Base-by-base conservation (phyloP, 2,329 filamentous ascomycete genomes). In the Didymella arachidicola region DNA sequence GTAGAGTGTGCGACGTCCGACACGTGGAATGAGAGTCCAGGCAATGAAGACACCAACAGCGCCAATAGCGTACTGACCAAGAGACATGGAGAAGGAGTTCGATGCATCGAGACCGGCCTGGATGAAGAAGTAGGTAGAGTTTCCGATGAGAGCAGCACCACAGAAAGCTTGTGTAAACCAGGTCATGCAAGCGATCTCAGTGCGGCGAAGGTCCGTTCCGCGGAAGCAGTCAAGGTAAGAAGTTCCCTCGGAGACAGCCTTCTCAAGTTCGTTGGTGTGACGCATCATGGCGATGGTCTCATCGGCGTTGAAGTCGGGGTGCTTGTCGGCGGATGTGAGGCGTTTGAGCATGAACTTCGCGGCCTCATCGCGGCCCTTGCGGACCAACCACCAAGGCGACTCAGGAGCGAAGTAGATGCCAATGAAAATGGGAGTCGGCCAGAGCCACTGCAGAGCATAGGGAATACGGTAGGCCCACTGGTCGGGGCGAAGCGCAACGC, bases 251-350 rank as follows among this genome's bases (percentile, higher is more conserved):
- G 69, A 70, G 8, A 91, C 88, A 75, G 86, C 81, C 71, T 91
- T 84, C 74, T 96, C 93, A 14, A 96, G 80, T 1, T 89, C 89
- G 6, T 90, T 93, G 4, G 92, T 96, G 72, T 95, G 91, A 4
- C 92, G 86, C 89, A 96, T 96, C 91, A 96, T 95, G 67, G 90
- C 88, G 60, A 96, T 83, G 0, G 91, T 95, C 39, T 76, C 68
- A 55, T 76, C 69, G 50, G 69, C 67, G 46, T 75, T 72, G 68
- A 74, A 74, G 34, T 88, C 84, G 5, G 66, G 62, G 30, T 72
- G 65, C 59, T 68, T 74, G 14, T 76, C 70, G 5, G 72, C 63
- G 66, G 83, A 88, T 3, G 89, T 90, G 32, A 92, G 79, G 7
- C 89, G 86, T 53, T 88, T 77, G 25, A 92, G 80, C 18, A 87